A percentile compares a stretch with the other conserved stretches of the same genome.
These are phyloP conservation scores for Antarctomyces pellizariae DNA, from an alignment of 495 filamentous ascomycete species.

Conservation along the genomic window DNA sequence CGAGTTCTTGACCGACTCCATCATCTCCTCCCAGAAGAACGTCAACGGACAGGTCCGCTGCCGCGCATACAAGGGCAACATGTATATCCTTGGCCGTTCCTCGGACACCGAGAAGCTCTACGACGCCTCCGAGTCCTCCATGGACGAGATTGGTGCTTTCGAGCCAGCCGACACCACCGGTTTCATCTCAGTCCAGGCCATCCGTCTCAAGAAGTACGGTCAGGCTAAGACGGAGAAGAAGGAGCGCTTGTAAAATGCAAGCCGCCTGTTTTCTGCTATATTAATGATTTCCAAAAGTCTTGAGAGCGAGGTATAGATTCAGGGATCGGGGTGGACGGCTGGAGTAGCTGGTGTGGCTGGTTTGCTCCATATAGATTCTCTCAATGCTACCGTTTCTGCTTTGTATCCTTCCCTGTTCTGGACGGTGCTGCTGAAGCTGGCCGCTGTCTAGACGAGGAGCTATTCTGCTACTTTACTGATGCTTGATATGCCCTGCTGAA, in stretches of 20 bases:
- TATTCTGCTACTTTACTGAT: too few species aligned
- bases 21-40: conserved; percentile 42
- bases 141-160: conserved; percentile 77
- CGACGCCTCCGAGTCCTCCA: conserved; percentile 50
- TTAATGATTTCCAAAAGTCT: too few species aligned
- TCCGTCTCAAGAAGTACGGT: conserved; percentile 81
- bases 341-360: too few species aligned
- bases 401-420: too few species aligned
- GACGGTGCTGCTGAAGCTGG: too few species aligned
- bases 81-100: conserved; percentile 51
- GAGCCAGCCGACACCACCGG: conserved; percentile 46
- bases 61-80: conserved; percentile 53
- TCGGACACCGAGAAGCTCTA: conserved; percentile 71
- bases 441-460: too few species aligned
- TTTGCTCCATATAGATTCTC: too few species aligned
- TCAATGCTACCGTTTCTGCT: too few species aligned
- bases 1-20: conserved; percentile 38
- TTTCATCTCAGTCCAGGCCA: conserved; percentile 64
- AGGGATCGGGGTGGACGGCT: too few species aligned
- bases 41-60: conserved; percentile 43
- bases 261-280: too few species aligned
- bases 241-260: conserved; percentile 6
- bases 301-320: too few species aligned
- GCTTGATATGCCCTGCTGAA: too few species aligned
- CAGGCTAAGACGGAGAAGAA: conserved; percentile 40